A percentile compares a stretch with the other conserved stretches of the same genome.
These are phyloP conservation scores for Saccharomycopsis guyanensis DNA, from an alignment of 805 yeast genomes.

Conservation along the genomic window DNA sequence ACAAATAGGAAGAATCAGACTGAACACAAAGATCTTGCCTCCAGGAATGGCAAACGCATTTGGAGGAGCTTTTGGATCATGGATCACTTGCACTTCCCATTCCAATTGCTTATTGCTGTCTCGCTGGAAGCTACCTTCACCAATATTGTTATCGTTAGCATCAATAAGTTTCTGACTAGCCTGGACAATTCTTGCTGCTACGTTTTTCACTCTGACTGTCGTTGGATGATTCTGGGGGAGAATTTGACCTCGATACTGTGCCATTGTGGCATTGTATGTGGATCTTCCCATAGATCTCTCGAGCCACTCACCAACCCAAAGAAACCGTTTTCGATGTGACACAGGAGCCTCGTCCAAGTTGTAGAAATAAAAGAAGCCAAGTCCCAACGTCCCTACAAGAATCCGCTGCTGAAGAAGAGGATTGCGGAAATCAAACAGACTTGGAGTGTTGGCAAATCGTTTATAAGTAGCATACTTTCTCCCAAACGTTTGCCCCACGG, in stretches of 20 bases:
- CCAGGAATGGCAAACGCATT: conserved; percentile 96
- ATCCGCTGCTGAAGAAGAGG: neutral
- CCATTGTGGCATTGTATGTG: conserved; percentile 53
- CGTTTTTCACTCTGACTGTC: conserved; percentile 43
- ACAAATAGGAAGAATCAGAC: conserved; percentile 71
- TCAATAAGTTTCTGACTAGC: conserved; percentile 41
- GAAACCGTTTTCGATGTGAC: conserved; percentile 61
- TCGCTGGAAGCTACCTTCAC: conserved; percentile 3
- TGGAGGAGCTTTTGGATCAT: conserved; percentile 69
- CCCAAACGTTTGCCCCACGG: too few species aligned
- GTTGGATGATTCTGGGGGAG: conserved; percentile 60
- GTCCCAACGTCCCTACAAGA: neutral
- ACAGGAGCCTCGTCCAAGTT: conserved; percentile 75
- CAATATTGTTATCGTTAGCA: conserved; percentile 25
- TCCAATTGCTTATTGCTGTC: conserved; percentile 33
- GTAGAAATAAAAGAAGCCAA: conserved; percentile 8
- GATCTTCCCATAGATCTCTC: conserved; percentile 57
- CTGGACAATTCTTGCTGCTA: conserved; percentile 58
- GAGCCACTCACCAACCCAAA: conserved; percentile 60
- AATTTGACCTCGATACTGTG: conserved; percentile 43
- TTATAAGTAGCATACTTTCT: neutral
- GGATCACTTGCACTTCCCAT: conserved; percentile 80
- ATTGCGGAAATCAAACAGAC: conserved; percentile 1
- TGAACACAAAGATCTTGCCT: conserved; percentile 88
- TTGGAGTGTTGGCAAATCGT: neutral